Base-by-base conservation (phyloP, 129 eudicot genomes). In the Chrysanthemum seticuspe region DNA sequence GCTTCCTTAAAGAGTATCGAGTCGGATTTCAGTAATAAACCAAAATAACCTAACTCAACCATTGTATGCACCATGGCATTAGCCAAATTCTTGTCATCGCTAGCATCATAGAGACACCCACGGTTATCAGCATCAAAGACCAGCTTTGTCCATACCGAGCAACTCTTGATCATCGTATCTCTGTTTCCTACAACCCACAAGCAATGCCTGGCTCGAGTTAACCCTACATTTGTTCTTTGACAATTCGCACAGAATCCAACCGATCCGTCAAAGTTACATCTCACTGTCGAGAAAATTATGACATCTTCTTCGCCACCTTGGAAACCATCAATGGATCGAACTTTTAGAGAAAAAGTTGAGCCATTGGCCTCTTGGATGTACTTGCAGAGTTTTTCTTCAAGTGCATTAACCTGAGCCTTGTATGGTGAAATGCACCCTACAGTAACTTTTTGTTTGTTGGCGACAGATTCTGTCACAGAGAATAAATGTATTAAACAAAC, bases 251-350 rank as follows among this genome's bases (percentile, higher is more conserved):
- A 81, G 58, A 91, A 88, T 14, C 97, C 97, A 50, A 88, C 65
- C 0, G 84, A 84, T 49, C 92, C 92, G 13, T 27, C 64, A 5
- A 19, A 21, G 57, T 91, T 91, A 51, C 79, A 84, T 50, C 96
- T 63, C 5, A 86, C 96, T 0, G 92, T 86, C 0, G 97, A 88
- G 25, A 91, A 77, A 19, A 91, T 84, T 47, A 91, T 88, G 1
- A 88, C 80, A 64, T 86, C 97, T 72, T 88, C 86, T 72, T 88
- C 95, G 8, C 88, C 88, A 47, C 92, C 92, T 80, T 88, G 96
- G 69, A 91, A 88, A 4, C 92, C 95, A 73, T 91, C 95, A 51
- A 91, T 81, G 0, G 95, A 78, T 2, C 87, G 76, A 10, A 91
- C 87, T n/a, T 65, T 80, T 29, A 88, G 90, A 25, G 79, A 56